A percentile compares a stretch with the other conserved stretches of the same genome.
These are phyloP conservation scores for Sugiyamaella qingdaonensis DNA, from an alignment of 805 yeast genomes.

Conservation along the genomic window DNA sequence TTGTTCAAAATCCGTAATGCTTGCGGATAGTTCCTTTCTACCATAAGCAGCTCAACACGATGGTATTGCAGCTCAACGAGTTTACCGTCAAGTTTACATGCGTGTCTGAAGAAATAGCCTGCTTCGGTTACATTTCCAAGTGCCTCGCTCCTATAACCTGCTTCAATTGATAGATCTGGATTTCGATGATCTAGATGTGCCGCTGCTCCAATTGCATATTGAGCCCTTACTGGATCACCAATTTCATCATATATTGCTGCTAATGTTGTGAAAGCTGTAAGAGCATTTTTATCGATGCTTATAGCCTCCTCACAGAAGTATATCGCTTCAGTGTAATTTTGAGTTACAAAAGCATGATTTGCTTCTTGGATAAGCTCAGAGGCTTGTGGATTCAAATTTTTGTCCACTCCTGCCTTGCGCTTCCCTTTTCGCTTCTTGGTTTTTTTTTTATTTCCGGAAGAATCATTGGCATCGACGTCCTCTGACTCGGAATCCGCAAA, in stretches of 20 bases:
- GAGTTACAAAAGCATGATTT: background rate
- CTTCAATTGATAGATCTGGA: slow-evolving; percentile 78
- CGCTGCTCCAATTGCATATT: slow-evolving; percentile 42
- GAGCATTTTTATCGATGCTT: slow-evolving; percentile 27
- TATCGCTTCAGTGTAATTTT: background rate
- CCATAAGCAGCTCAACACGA: slow-evolving; percentile 46
- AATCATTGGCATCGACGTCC: background rate
- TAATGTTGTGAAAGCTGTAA: slow-evolving; percentile 30
- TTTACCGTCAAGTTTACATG: slow-evolving; percentile 77
- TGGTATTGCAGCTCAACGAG: slow-evolving; percentile 76
- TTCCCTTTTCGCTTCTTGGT: background rate
- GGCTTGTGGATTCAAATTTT: background rate
- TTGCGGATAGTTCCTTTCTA: slow-evolving; percentile 23
- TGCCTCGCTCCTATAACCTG: slow-evolving; percentile 75
- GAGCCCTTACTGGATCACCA: slow-evolving; percentile 33
- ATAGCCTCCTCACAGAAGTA: slow-evolving; percentile 24
- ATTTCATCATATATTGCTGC: slow-evolving; percentile 47
- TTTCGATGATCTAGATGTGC: slow-evolving; percentile 73
- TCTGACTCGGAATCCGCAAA: background rate
- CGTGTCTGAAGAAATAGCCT: slow-evolving; percentile 64
- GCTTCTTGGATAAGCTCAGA: background rate
- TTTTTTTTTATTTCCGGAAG: background rate
- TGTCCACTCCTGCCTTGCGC: background rate
- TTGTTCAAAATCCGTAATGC: slow-evolving; percentile 22
- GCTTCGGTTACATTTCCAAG: slow-evolving; percentile 61